Conservation (phyloP, 2,329 filamentous ascomycete genomes). For the Calonectria ilicicola region DNA sequence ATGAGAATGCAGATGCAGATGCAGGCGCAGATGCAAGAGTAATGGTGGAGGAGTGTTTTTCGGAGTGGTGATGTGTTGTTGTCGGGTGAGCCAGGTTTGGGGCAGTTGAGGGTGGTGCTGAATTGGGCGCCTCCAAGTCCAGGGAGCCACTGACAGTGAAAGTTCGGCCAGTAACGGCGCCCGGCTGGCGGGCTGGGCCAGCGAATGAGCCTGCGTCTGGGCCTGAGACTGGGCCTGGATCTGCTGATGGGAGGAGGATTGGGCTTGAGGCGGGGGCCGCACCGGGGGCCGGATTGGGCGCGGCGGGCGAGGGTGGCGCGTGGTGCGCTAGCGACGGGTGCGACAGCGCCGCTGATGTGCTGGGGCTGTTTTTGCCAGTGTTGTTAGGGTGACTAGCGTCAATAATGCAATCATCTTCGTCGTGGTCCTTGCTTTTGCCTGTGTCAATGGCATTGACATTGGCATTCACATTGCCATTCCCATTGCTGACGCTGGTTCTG, state of each 20-base stretch:
- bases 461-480: constrained; percentile 38
- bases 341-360: constrained; percentile 35
- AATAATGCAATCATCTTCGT: constrained; percentile 34
- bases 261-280: constrained; percentile 25
- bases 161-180: constrained; percentile 20
- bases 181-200: neutral
- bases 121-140: constrained; percentile 25
- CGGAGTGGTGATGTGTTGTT: constrained; percentile 42
- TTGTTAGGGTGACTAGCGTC: constrained; percentile 29
- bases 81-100: constrained; percentile 37
- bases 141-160: constrained; percentile 32
- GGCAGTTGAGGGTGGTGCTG: constrained; percentile 26
- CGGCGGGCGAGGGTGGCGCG: constrained; percentile 38
- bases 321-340: constrained; percentile 37
- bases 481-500: constrained; percentile 44
- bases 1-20: constrained; percentile 20
- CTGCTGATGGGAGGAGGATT: constrained; percentile 25
- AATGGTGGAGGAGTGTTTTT: constrained; percentile 41
- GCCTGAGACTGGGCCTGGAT: constrained; percentile 35
- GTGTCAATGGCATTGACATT: constrained; percentile 35
- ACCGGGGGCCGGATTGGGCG: constrained; percentile 43
- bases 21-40: constrained; percentile 24
- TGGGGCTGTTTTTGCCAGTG: constrained; percentile 31
- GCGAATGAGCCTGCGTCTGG: constrained; percentile 29
- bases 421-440: constrained; percentile 15